A percentile compares a stretch with the other conserved stretches of the same genome.
Evolutionary conservation across 495 filamentous ascomycete genomes (phyloP).

Genomic region (Echria macrotheca): DNA sequence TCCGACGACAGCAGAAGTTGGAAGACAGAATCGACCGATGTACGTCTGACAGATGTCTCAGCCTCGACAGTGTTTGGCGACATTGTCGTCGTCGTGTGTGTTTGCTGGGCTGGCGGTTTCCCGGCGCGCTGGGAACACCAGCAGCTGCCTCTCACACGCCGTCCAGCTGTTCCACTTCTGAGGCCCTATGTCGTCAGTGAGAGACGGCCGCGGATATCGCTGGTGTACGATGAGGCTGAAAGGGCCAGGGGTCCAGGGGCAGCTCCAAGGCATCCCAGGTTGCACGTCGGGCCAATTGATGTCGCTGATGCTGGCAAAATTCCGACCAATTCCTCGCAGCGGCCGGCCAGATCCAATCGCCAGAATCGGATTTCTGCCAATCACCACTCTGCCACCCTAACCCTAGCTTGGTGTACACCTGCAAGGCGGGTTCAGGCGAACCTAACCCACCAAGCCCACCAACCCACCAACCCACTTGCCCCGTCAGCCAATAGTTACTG

Average conservation of each 20-base stretch:
- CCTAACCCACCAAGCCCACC: background rate
- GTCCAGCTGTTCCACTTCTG: background rate
- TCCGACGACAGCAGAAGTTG: background rate
- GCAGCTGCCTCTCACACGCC: background rate
- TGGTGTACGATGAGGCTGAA: background rate
- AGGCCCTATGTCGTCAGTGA: background rate
- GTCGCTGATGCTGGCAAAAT: background rate
- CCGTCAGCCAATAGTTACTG: background rate
- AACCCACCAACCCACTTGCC: background rate
- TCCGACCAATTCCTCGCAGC: too few species aligned
- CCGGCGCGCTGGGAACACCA: background rate
- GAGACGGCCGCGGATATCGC: background rate
- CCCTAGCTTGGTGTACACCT: too few species aligned
- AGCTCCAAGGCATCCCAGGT: background rate
- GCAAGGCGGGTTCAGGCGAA: background rate
- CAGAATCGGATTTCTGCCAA: too few species aligned
- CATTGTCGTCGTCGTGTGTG: background rate
- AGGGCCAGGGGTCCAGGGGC: background rate
- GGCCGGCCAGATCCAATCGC: too few species aligned
- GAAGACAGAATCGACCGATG: background rate
- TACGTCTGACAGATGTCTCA: background rate
- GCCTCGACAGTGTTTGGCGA: background rate
- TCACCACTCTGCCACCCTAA: too few species aligned
- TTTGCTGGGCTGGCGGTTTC: background rate
- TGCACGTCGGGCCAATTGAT: background rate